Percentiles rank a stretch among this genome's conserved stretches.
Conservation (phyloP, 1,284 basidiomycete genomes). For the Fomitopsis palustris region DNA sequence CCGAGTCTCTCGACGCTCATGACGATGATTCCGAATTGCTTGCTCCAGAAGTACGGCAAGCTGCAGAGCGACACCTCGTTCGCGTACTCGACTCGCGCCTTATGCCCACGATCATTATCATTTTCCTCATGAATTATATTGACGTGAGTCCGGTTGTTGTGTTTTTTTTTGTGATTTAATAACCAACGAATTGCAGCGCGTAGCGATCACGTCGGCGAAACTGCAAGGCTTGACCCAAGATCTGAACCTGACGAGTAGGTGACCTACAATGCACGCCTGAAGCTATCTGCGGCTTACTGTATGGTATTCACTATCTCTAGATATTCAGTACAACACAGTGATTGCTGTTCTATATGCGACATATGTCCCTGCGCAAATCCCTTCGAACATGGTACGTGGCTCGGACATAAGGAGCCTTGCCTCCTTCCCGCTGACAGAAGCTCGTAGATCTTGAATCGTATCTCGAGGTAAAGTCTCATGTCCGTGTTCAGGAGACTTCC, state of each 20-base stretch:
- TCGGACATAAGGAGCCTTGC: not conserved
- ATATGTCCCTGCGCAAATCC: constrained; percentile 60
- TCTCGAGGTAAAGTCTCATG: constrained; percentile 37
- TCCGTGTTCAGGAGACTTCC: not conserved
- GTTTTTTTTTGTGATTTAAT: not conserved
- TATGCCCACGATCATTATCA: constrained; percentile 56
- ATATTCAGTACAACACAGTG: constrained; percentile 58
- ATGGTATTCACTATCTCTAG: constrained; percentile 28
- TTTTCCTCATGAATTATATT: constrained; percentile 69
- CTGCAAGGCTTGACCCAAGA: constrained; percentile 61
- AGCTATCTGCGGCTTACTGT: not conserved
- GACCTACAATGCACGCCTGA: not conserved
- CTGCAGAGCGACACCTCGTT: constrained; percentile 1
- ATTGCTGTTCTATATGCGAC: constrained; percentile 59
- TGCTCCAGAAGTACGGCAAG: not conserved
- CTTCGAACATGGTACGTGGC: constrained; percentile 56
- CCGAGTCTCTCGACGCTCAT: not conserved
- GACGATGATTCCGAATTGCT: not conserved
- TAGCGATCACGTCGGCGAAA: constrained; percentile 55
- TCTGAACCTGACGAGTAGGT: constrained; percentile 44
- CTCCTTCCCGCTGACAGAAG: not conserved
- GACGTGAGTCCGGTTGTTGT: constrained; percentile 40
- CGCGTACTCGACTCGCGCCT: constrained; percentile 47
- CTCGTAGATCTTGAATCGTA: constrained; percentile 46
- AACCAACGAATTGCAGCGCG: constrained; percentile 37